These are phyloP conservation scores for Apophysomyces trapeziformis DNA, from an alignment of 371 early-diverging fungal species.

Conservation along the genomic window DNA sequence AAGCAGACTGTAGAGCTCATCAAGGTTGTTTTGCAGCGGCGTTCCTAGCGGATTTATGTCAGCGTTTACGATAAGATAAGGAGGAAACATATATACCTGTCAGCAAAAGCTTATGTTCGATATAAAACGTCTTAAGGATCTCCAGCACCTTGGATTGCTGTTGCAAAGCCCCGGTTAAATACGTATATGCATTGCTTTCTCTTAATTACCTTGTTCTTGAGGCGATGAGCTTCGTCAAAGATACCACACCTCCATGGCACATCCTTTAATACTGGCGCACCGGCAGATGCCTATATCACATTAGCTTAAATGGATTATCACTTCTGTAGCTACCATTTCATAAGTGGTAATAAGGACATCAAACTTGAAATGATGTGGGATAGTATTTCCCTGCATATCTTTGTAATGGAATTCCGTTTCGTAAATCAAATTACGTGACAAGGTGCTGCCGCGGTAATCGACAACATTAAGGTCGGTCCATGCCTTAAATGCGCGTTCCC, in stretches of 20 bases:
- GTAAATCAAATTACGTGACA: slow-evolving; percentile 56
- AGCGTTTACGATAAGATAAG: slow-evolving; percentile 12
- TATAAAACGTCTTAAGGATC: slow-evolving; percentile 39
- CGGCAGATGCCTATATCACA: slow-evolving; percentile 22
- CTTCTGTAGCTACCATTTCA: slow-evolving; percentile 62
- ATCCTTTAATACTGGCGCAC: slow-evolving; percentile 70
- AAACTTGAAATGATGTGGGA: slow-evolving; percentile 67
- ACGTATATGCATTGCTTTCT: not conserved
- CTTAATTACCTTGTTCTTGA: slow-evolving; percentile 77
- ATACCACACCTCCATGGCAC: slow-evolving; percentile 84
- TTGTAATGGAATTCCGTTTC: slow-evolving; percentile 75
- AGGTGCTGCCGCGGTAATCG: slow-evolving; percentile 66
- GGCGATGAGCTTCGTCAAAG: slow-evolving; percentile 95
- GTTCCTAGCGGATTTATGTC: slow-evolving; percentile 62
- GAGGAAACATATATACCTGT: slow-evolving; percentile 22
- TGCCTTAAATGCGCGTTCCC: slow-evolving; percentile 71
- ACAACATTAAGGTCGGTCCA: slow-evolving; percentile 79
- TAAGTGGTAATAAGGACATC: slow-evolving; percentile 86
- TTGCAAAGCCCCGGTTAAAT: not conserved
- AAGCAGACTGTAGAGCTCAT: slow-evolving; percentile 88
- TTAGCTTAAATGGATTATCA: not conserved
- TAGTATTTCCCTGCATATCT: slow-evolving; percentile 48
- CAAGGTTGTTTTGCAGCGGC: slow-evolving; percentile 91
- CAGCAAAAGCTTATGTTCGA: slow-evolving; percentile 45
- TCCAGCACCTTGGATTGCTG: slow-evolving; percentile 47